Conservation (phyloP, 306 rosid genomes). For the Cucurbita maxima region DNA sequence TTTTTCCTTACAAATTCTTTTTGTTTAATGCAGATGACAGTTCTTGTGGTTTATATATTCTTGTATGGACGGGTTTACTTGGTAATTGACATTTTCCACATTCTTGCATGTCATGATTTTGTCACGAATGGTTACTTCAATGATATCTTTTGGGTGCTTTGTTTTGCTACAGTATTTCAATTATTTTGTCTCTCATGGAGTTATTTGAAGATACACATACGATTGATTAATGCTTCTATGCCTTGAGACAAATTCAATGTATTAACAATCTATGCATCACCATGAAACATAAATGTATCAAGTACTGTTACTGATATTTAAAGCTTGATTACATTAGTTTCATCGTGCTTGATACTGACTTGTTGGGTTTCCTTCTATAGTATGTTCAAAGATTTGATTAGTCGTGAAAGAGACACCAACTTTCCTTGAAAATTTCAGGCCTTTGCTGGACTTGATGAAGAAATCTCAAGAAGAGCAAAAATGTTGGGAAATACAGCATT, state of each 20-base stretch:
- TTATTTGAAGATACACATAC: not conserved
- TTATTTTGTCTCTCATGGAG: not conserved
- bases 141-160: not conserved
- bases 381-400: not conserved
- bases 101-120: not conserved
- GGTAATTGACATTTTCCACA: conserved; percentile 32
- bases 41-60: conserved; percentile 76
- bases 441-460: conserved; percentile 70
- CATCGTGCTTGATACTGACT: not conserved
- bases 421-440: conserved; percentile 39
- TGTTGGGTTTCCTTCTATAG: not conserved
- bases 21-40: conserved; percentile 74
- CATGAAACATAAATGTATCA: not conserved
- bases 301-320: not conserved
- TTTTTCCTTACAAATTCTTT: conserved; percentile 2
- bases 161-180: not conserved
- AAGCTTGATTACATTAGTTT: not conserved
- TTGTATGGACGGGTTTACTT: conserved; percentile 83
- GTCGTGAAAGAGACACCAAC: not conserved
- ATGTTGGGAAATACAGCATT: conserved; percentile 62
- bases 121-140: not conserved
- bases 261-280: not conserved
- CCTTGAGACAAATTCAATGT: not conserved
- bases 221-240: not conserved
- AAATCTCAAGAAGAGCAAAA: conserved; percentile 38